phyloP scores from a whole-genome alignment of 306 rosid genomes.

The Dalbergia cultrata region DNA sequence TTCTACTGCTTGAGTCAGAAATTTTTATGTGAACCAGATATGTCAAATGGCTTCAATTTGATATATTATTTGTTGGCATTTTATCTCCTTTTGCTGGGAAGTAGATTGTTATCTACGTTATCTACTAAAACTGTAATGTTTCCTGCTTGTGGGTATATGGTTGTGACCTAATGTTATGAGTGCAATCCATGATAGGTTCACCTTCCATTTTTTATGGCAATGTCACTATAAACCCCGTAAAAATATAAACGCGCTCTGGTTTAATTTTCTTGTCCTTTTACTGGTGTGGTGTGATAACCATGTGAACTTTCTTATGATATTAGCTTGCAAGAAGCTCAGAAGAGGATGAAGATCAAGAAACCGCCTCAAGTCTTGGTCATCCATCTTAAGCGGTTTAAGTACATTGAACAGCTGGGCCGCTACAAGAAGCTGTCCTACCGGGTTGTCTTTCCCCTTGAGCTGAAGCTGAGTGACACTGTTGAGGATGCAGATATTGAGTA shows the following conservation, averaged over 20 bases:
- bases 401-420: conserved; percentile 92
- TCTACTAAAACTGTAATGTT: conserved; percentile 6
- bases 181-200: conserved; percentile 11
- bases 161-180: conserved; percentile 1
- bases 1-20: conserved; percentile 12
- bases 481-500: conserved; percentile 88
- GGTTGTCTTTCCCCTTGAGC: conserved; percentile 90
- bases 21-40: conserved; percentile 9
- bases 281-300: conserved; percentile 39
- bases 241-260: not conserved
- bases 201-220: not conserved
- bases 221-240: conserved; percentile 15
- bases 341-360: conserved; percentile 95
- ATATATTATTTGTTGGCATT: conserved; percentile 9
- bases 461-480: conserved; percentile 81
- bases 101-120: conserved; percentile 24
- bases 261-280: not conserved
- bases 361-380: conserved; percentile 90
- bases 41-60: conserved; percentile 23
- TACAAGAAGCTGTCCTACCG: conserved; percentile 88
- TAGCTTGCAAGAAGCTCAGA: conserved; percentile 97
- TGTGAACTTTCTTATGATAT: conserved; percentile 35
- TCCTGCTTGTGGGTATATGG: conserved; percentile 3
- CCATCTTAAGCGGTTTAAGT: conserved; percentile 92
- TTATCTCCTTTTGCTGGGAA: conserved; percentile 7